These are phyloP conservation scores for Talaromyces sp. DNA, from an alignment of 2,329 filamentous ascomycete genomes.

Conservation along the genomic window DNA sequence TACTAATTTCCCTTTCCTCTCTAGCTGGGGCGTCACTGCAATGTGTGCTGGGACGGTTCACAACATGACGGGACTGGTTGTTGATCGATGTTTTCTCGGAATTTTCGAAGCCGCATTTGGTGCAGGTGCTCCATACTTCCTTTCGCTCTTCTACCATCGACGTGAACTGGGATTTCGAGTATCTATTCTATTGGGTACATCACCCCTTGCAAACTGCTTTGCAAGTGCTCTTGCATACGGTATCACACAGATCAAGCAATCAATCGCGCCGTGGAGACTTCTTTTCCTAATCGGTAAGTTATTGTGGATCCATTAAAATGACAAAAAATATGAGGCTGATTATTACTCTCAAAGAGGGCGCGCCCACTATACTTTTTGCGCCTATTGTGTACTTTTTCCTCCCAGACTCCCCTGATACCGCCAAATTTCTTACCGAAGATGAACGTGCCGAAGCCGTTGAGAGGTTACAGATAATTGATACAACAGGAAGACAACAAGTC, in stretches of 20 bases:
- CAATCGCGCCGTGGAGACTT: constrained; percentile 9
- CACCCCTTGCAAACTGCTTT: constrained; percentile 54
- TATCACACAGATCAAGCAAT: constrained; percentile 48
- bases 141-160: constrained; percentile 54
- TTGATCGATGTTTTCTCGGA: constrained; percentile 20
- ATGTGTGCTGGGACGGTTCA: not conserved
- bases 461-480: not conserved
- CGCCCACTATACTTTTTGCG: not conserved
- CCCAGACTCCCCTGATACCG: not conserved
- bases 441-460: not conserved
- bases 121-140: constrained; percentile 25
- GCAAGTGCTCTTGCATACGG: constrained; percentile 67
- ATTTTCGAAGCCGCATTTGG: constrained; percentile 17
- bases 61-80: constrained; percentile 10
- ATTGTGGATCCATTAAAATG: not conserved
- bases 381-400: not conserved
- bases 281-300: constrained; percentile 16
- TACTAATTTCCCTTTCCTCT: not conserved
- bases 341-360: not conserved
- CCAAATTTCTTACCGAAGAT: not conserved
- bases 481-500: not conserved
- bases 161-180: constrained; percentile 72
- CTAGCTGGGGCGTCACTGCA: not conserved
- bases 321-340: not conserved
- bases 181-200: constrained; percentile 71